Conservation (phyloP, 2,329 filamentous ascomycete genomes). For the Arthrobotrys sinensis region DNA sequence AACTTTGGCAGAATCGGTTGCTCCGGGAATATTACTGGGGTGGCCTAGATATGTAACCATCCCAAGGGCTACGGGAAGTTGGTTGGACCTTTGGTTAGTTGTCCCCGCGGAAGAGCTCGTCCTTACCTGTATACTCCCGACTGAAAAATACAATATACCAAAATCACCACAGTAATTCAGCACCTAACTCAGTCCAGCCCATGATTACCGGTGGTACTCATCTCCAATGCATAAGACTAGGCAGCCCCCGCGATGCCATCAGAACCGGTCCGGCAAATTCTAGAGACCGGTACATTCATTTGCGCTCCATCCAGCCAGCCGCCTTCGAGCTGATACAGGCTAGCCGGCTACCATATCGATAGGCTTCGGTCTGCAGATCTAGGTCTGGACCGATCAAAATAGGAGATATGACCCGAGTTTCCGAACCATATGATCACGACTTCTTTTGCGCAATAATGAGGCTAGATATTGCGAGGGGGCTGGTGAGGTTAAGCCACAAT, state of each 20-base stretch:
- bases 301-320: slow-evolving; percentile 6
- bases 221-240: background rate
- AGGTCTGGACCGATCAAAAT: slow-evolving; percentile 1
- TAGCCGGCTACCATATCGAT: background rate
- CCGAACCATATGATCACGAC: slow-evolving; percentile 3
- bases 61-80: background rate
- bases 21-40: too few species aligned
- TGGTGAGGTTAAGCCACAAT: slow-evolving; percentile 16
- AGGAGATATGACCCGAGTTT: slow-evolving; percentile 20
- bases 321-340: background rate
- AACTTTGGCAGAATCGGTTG: too few species aligned
- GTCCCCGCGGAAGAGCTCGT: too few species aligned
- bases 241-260: background rate
- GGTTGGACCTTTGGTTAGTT: background rate
- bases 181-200: background rate
- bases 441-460: slow-evolving; percentile 12
- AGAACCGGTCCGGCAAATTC: background rate
- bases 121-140: too few species aligned
- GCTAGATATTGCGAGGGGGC: background rate
- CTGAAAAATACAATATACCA: too few species aligned
- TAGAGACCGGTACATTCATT: background rate
- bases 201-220: background rate
- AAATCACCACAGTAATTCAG: too few species aligned
- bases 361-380: slow-evolving; percentile 1
- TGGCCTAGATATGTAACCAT: too few species aligned